A percentile compares a stretch with the other conserved stretches of the same genome.
These are phyloP conservation scores for Bacidia rubella DNA, from an alignment of 495 filamentous ascomycete genomes.

Conservation along the genomic window DNA sequence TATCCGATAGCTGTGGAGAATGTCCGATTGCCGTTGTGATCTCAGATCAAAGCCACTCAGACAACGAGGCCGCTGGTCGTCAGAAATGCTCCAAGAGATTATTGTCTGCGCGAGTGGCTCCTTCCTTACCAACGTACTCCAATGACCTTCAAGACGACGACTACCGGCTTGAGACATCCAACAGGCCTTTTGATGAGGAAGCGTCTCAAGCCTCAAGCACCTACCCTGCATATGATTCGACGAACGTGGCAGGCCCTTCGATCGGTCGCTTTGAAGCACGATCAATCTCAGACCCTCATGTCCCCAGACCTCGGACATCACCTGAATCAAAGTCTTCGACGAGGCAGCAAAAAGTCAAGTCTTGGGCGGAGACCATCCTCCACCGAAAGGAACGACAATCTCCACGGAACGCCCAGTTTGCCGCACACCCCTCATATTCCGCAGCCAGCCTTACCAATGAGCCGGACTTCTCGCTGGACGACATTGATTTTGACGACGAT, in stretches of 20 bases:
- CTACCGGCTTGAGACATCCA: too few relatives aligned
- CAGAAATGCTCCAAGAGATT: neutral
- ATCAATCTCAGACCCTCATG: neutral
- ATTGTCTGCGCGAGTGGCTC: too few relatives aligned
- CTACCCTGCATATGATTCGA: too few relatives aligned
- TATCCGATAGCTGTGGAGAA: neutral
- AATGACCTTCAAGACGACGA: too few relatives aligned
- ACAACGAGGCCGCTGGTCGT: neutral
- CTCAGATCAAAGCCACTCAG: neutral
- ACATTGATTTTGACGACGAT: constrained; percentile 42
- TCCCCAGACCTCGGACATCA: constrained; percentile 17
- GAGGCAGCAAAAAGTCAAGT: constrained; percentile 66
- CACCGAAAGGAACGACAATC: constrained; percentile 21
- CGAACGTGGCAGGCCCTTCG: neutral
- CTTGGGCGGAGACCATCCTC: constrained; percentile 70
- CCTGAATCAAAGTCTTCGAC: constrained; percentile 44
- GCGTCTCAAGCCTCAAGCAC: too few relatives aligned
- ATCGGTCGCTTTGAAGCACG: neutral
- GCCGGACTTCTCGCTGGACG: constrained; percentile 23
- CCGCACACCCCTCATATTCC: constrained; percentile 29
- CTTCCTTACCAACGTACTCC: too few relatives aligned
- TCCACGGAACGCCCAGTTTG: neutral
- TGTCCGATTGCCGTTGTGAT: neutral
- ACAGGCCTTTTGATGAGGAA: too few relatives aligned
- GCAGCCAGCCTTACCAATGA: neutral